These are phyloP conservation scores for Aspergillus sp. DNA, from an alignment of 2,329 filamentous ascomycete species.

Conservation along the genomic window DNA sequence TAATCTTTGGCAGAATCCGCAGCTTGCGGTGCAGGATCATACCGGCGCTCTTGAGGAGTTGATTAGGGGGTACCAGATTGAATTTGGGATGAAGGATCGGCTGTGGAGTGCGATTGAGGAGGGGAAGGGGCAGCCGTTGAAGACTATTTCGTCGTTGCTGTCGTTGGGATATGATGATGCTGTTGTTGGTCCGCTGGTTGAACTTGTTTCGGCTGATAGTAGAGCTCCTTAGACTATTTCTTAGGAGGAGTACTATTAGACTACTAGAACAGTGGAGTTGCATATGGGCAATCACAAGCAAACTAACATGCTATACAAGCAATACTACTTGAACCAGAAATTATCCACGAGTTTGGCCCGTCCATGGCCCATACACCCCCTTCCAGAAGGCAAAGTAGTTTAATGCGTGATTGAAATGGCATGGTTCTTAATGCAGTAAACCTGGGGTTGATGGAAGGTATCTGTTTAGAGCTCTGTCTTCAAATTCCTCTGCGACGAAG, in stretches of 20 bases:
- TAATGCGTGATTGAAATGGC: too few species aligned
- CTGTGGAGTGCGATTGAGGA: slow-evolving; percentile 25
- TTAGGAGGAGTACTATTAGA: too few species aligned
- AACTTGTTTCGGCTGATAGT: slow-evolving; percentile 14
- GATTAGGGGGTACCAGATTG: slow-evolving; percentile 26
- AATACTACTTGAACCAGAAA: too few species aligned
- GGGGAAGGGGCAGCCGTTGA: slow-evolving; percentile 13
- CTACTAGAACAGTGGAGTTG: background rate
- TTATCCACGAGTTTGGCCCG: too few species aligned
- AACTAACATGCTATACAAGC: too few species aligned
- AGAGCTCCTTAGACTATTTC: background rate
- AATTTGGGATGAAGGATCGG: slow-evolving; percentile 26
- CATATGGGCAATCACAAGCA: too few species aligned
- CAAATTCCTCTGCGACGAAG: too few species aligned
- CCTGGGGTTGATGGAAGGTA: too few species aligned
- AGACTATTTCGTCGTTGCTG: slow-evolving; percentile 22
- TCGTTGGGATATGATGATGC: slow-evolving; percentile 26
- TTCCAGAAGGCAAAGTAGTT: too few species aligned
- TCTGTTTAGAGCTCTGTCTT: too few species aligned
- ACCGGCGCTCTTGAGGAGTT: slow-evolving; percentile 18
- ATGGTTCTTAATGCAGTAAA: too few species aligned
- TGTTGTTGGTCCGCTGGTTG: slow-evolving; percentile 25
- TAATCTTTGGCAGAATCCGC: slow-evolving; percentile 34
- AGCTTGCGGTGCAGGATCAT: slow-evolving; percentile 24
- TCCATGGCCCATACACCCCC: too few species aligned